Evolutionary conservation across 2,329 filamentous ascomycete species (phyloP).

Genomic region (Neodidymelliopsis sp.): DNA sequence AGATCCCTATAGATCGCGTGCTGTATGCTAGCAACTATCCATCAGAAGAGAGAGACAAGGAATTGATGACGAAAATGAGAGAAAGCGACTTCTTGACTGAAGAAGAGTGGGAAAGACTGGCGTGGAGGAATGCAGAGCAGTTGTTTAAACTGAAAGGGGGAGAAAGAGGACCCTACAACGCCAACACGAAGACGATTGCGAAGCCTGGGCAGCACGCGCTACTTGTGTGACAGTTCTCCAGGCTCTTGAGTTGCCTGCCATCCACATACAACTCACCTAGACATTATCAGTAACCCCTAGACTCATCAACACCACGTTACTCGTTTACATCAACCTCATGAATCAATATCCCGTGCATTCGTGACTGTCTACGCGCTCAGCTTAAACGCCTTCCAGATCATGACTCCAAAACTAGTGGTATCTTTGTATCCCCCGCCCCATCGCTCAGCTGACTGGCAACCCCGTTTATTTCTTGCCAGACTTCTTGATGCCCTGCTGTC

Average conservation of each 20-base stretch:
- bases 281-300: background rate
- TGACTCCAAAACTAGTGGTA: slow-evolving; percentile 38
- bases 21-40: slow-evolving; percentile 67
- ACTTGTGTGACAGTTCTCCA: background rate
- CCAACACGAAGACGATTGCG: background rate
- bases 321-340: background rate
- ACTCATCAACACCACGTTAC: background rate
- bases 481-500: slow-evolving; percentile 94
- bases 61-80: slow-evolving; percentile 59
- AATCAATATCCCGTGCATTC: slow-evolving; percentile 36
- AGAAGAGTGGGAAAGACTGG: slow-evolving; percentile 59
- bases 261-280: background rate
- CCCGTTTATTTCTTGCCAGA: slow-evolving; percentile 86
- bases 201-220: slow-evolving; percentile 7
- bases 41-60: slow-evolving; percentile 59
- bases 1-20: slow-evolving; percentile 59
- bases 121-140: slow-evolving; percentile 59
- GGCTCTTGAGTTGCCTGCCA: background rate
- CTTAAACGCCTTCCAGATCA: slow-evolving; percentile 30
- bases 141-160: slow-evolving; percentile 25
- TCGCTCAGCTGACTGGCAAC: background rate
- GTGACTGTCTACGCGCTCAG: slow-evolving; percentile 19
- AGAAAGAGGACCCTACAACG: background rate
- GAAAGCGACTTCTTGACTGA: slow-evolving; percentile 58
- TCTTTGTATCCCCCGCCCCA: slow-evolving; percentile 21